Base-by-base conservation (phyloP, 768 basidiomycete species). In the Neoboletus brunneissimus region DNA sequence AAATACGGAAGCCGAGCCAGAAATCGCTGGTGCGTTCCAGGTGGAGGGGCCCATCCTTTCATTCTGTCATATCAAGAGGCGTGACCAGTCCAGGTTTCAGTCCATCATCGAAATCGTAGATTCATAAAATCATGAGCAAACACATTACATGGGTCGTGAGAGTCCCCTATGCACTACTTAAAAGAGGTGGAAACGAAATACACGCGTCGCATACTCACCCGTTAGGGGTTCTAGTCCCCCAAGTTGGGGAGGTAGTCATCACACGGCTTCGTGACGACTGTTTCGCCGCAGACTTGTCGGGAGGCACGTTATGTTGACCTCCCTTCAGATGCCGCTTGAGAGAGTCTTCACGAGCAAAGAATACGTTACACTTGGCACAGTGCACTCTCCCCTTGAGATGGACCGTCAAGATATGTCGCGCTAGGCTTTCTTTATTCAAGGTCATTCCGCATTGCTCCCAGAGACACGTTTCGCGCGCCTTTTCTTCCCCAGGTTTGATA, bases 341-440 rank as follows among this genome's bases (percentile, higher is more conserved):
- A 1, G 69, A 71, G 25, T 71, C 69, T n/a, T 57, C 65, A 0
- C 71, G 67, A 34, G 71, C 65, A 60, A 72, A 71, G 11, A 0
- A 16, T 46, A 46, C 2, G 25, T 64, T 58, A 20, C 71, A 71
- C 10, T 44, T 11, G 2, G 3, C 0, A 5, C 71, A 73, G 1
- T 45, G 32, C 2, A 51, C 57, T 20, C 29, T 48, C 22, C 63
- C 48, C 55, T 56, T 65, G 13, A 64, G 42, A 37, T 71, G 71
- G 0, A 73, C 59, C 12, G 71, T 50, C 41, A 63, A 38, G 18
- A 71, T 61, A 29, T 73, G 70, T 1, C 71, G 63, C 12, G 50
- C 51, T 3, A 71, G 48, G 41, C 69, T 73, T 45, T 73, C 71
- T 27, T 58, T 71, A 3, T 71, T 72, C 60, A 71, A 55, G 3